Evolutionary conservation across 345 rosid genomes (phyloP), one percentile per base, ranked within the genome.

Genomic region (Hirschfeldia incana): DNA sequence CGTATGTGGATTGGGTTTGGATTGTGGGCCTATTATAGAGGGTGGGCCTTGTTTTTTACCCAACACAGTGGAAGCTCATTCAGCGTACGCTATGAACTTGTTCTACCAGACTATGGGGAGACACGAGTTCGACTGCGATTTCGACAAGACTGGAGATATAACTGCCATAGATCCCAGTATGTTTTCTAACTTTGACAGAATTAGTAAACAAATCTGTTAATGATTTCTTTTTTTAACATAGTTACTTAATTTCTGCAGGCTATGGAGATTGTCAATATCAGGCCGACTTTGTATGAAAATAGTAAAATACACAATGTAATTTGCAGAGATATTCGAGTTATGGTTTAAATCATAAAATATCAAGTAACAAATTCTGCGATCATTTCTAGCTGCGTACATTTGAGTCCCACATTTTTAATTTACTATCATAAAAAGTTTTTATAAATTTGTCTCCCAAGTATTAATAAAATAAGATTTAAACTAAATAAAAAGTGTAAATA

Each of bases 61-160:
- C 0, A 82, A 89, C 28, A 91, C 93, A 0, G 89, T 90, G 4
- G 83, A 85, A 63, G 92, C 91, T 62, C 92, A 92, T 32, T 89
- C 93, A 0, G 89, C 92, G 1, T 89, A 69, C 29, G 90, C 97
- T 59, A 90, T 89, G 97, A 91, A 91, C 62, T 74, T 77, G 60
- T 94, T 83, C 76, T 89, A 85, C 72, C 93, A 90, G 73, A 81
- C 92, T 17, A 81, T 73, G 32, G 89, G 85, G n/a, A 84, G 79
- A 76, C 75, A 81, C 27, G 78, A 80, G n/a, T 84, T 75, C 12
- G 86, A 88, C 5, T 92, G 96, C 30, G 88, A 87, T 78, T 92
- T 94, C 78, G 68, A 78, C 10, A 86, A 70, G 34, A 90, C 92
- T 6, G 96, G 88, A 10, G 83, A 82, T 8, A 65, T 88, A 28